phyloP scores from a whole-genome alignment of 768 basidiomycete species.

The Boletales sp. region DNA sequence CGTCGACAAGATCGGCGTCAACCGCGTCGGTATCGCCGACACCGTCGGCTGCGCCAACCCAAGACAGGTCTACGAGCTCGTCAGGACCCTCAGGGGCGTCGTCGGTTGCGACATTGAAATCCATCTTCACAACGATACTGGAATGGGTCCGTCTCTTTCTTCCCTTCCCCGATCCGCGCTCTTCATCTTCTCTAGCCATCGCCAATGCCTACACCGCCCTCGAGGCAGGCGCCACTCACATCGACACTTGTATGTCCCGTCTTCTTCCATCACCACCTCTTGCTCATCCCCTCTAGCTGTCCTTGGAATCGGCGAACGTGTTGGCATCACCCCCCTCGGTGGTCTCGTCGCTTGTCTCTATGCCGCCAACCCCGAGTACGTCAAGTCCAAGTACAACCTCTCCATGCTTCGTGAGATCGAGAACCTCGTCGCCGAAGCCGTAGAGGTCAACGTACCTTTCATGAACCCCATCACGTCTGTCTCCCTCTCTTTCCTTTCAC shows the following conservation, averaged over 20 bases:
- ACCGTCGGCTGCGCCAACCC: slow-evolving; percentile 99
- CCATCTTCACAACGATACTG: slow-evolving; percentile 98
- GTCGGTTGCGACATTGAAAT: slow-evolving; percentile 98
- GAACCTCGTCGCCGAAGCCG: slow-evolving; percentile 97
- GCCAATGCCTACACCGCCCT: slow-evolving; percentile 98
- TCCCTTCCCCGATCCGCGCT: not conserved
- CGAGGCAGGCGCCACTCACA: slow-evolving; percentile 98
- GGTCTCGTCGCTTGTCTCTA: slow-evolving; percentile 96
- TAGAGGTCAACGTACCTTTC: slow-evolving; percentile 97
- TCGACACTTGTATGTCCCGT: slow-evolving; percentile 79
- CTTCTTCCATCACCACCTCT: not conserved
- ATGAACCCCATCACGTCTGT: slow-evolving; percentile 89
- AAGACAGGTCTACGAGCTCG: slow-evolving; percentile 96
- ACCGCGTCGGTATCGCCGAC: slow-evolving; percentile 98
- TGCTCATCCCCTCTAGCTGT: slow-evolving; percentile 51
- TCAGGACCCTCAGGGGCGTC: slow-evolving; percentile 92
- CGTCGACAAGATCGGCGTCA: slow-evolving; percentile 98
- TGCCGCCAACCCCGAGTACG: slow-evolving; percentile 96
- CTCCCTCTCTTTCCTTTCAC: not conserved
- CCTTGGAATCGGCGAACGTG: slow-evolving; percentile 97
- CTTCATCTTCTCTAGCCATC: slow-evolving; percentile 55
- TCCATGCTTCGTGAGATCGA: slow-evolving; percentile 97
- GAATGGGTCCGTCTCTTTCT: slow-evolving; percentile 62
- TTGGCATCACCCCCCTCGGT: slow-evolving; percentile 97
- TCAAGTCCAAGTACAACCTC: slow-evolving; percentile 99